Percentiles rank a stretch among this genome's conserved stretches.
Evolutionary conservation across 805 yeast species (phyloP).

Genomic region (Cyberlindnera japonica): DNA sequence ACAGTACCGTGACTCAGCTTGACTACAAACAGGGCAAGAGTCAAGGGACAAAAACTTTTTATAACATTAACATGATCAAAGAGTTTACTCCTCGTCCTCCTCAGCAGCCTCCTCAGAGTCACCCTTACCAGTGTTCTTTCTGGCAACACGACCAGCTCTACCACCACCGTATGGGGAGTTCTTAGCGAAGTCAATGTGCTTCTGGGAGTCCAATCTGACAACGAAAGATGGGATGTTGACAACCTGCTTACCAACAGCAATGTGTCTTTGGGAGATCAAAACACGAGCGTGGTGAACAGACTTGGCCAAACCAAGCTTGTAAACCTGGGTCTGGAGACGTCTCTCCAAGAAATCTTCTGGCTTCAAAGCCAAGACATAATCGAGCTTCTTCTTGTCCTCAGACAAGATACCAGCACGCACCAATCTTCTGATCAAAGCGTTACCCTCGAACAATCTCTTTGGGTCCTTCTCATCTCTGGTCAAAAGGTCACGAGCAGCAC

Average conservation of each 20-base stretch:
- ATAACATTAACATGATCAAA: constrained; percentile 24
- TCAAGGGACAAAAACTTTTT: constrained; percentile 10
- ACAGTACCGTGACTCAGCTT: constrained; percentile 5
- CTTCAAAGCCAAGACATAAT: constrained; percentile 98
- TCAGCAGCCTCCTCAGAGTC: constrained; percentile 69
- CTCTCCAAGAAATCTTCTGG: constrained; percentile 99
- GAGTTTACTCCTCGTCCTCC: constrained; percentile 56
- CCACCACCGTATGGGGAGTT: constrained; percentile 99
- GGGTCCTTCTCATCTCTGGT: constrained; percentile 99
- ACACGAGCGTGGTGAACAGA: constrained; percentile 99
- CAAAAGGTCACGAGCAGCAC: constrained; percentile 99
- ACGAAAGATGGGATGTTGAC: constrained; percentile 98
- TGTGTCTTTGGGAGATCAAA: constrained; percentile 97
- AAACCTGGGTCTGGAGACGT: constrained; percentile 99
- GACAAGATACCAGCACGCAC: constrained; percentile 98
- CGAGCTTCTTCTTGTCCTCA: constrained; percentile 99
- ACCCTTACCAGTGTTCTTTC: constrained; percentile 52
- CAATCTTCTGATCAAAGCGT: constrained; percentile 99
- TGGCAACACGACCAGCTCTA: constrained; percentile 99
- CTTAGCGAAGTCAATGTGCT: constrained; percentile 99
- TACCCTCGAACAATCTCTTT: constrained; percentile 99
- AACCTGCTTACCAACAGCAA: constrained; percentile 99
- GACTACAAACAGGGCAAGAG: constrained; percentile 6
- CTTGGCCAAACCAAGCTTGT: constrained; percentile 99
- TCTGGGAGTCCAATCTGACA: constrained; percentile 99